Percentiles rank a stretch among this genome's conserved stretches.
Evolutionary conservation across 2,329 filamentous ascomycete species (phyloP).

Genomic region (Albophoma yamanashiensis): DNA sequence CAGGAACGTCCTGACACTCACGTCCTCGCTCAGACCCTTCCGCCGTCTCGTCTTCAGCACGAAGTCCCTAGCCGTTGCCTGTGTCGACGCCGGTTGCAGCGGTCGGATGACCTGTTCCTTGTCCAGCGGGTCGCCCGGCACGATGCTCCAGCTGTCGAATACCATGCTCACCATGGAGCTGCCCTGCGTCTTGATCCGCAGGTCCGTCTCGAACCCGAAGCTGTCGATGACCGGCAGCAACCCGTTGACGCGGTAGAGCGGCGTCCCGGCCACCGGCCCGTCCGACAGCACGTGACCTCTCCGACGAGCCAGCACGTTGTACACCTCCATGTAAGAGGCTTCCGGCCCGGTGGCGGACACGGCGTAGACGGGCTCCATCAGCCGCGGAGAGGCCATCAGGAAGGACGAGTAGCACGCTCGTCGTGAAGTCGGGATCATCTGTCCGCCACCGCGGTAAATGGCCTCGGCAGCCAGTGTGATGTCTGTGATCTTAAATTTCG

Average conservation of each 20-base stretch:
- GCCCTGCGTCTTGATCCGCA: constrained; percentile 91
- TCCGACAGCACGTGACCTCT: constrained; percentile 92
- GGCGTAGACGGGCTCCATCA: constrained; percentile 94
- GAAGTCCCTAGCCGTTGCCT: constrained; percentile 89
- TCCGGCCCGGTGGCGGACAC: constrained; percentile 90
- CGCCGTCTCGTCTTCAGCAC: constrained; percentile 89
- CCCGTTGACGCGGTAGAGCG: constrained; percentile 83
- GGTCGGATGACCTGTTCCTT: constrained; percentile 72
- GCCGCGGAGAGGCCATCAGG: constrained; percentile 86
- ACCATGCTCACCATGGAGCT: constrained; percentile 83
- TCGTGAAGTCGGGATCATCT: constrained; percentile 92
- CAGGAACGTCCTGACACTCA: constrained; percentile 90
- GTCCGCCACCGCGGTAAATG: constrained; percentile 89
- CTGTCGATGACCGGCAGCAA: constrained; percentile 93
- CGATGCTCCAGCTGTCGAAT: constrained; percentile 93
- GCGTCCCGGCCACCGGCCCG: constrained; percentile 86
- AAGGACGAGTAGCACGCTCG: constrained; percentile 93
- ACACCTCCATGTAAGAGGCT: constrained; percentile 77
- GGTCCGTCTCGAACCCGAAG: constrained; percentile 95
- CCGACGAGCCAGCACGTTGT: constrained; percentile 81
- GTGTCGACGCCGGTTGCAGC: constrained; percentile 76
- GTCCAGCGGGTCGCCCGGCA: constrained; percentile 91
- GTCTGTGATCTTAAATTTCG: constrained; percentile 94
- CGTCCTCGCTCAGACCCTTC: constrained; percentile 92
- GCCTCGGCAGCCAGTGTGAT: constrained; percentile 77